A percentile compares a stretch with the other conserved stretches of the same genome.
phyloP scores from a whole-genome alignment of 2,329 filamentous ascomycete species.

The Colletotrichum sp. region DNA sequence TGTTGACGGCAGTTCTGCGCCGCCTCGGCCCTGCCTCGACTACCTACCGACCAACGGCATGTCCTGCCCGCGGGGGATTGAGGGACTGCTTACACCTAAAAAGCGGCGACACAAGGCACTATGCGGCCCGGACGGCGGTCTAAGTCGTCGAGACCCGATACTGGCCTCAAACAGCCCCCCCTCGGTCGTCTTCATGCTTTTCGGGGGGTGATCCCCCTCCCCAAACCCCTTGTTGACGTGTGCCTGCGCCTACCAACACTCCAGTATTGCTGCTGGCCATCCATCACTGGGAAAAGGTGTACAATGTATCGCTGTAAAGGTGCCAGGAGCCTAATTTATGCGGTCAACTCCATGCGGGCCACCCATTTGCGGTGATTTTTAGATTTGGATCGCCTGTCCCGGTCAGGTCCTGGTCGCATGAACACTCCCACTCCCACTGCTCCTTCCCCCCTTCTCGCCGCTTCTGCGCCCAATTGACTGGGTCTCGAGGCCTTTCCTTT shows the following conservation, averaged over 20 bases:
- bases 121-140: background rate
- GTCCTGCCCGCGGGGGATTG: background rate
- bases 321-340: conserved; percentile 19
- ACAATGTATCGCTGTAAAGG: background rate
- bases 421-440: conserved; percentile 1
- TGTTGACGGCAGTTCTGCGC: background rate
- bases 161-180: conserved; percentile 18
- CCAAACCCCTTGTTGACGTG: background rate
- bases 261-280: background rate
- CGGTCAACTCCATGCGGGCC: conserved; percentile 6
- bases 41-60: background rate
- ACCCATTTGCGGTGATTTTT: conserved; percentile 5
- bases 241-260: background rate
- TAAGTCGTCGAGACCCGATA: background rate
- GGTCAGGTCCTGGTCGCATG: conserved; percentile 20
- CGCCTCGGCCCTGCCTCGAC: background rate
- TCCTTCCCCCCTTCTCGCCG: background rate
- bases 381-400: conserved; percentile 23
- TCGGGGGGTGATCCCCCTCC: background rate
- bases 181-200: conserved; percentile 4
- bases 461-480: conserved; percentile 19
- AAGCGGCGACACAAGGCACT: background rate
- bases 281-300: background rate
- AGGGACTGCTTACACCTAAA: background rate
- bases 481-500: conserved; percentile 15